Conservation (phyloP, 768 basidiomycete genomes). For the Naganishia friedmannii region DNA sequence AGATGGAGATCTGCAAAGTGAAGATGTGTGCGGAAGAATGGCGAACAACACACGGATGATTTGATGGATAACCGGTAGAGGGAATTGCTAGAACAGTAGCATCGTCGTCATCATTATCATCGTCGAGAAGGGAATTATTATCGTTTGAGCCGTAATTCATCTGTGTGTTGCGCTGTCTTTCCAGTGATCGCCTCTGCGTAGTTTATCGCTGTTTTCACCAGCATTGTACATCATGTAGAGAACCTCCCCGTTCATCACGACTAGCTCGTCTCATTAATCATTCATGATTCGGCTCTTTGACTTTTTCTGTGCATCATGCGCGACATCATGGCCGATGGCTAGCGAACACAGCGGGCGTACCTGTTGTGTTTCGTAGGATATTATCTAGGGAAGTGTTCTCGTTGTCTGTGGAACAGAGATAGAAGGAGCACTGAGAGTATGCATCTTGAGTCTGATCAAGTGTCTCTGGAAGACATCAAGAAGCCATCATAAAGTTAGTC, state of each 20-base stretch:
- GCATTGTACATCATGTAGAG: constrained; percentile 20
- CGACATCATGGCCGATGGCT: not conserved
- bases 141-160: constrained; percentile 1
- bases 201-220: not conserved
- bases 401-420: not conserved
- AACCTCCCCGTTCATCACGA: constrained; percentile 19
- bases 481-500: too few species aligned
- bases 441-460: too few species aligned
- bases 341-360: too few species aligned
- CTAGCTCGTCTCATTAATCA: constrained; percentile 13
- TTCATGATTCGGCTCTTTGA: constrained; percentile 19
- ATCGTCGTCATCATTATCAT: not conserved
- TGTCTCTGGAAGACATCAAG: too few species aligned
- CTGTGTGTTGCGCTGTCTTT: not conserved
- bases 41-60: constrained; percentile 2
- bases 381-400: not conserved
- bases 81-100: constrained; percentile 6
- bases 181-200: not conserved
- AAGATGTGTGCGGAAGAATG: constrained; percentile 10
- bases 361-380: not conserved
- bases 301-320: not conserved
- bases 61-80: constrained; percentile 4
- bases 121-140: constrained; percentile 6
- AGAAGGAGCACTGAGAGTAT: not conserved
- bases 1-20: constrained; percentile 5